Evolutionary conservation across 345 rosid genomes (phyloP).

Genomic region (Ceriops decandra): DNA sequence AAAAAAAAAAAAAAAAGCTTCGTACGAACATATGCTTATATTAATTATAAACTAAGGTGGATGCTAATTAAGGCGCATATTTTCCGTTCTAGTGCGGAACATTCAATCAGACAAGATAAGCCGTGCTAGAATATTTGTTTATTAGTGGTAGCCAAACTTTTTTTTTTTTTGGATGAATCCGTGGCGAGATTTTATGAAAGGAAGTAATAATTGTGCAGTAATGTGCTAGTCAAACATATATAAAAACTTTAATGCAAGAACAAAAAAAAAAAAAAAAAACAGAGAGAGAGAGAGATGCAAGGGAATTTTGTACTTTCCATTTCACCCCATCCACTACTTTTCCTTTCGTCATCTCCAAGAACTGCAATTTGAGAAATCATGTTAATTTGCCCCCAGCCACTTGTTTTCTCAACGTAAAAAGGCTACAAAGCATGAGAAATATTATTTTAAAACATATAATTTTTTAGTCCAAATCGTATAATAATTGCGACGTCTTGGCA

Average conservation of each 20-base stretch:
- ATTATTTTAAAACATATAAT: background rate
- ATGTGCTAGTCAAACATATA: background rate
- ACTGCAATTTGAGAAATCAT: conserved; percentile 7
- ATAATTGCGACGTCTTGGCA: too few relatives aligned
- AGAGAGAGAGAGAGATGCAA: background rate
- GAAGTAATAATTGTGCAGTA: too few relatives aligned
- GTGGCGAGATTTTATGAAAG: too few relatives aligned
- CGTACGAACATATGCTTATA: too few relatives aligned
- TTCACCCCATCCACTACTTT: conserved; percentile 21
- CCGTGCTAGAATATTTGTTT: background rate
- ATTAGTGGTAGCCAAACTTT: too few relatives aligned
- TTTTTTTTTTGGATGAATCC: too few relatives aligned
- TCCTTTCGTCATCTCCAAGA: conserved; percentile 8
- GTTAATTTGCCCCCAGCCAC: conserved; percentile 6
- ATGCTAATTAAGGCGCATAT: too few relatives aligned
- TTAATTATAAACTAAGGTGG: too few relatives aligned
- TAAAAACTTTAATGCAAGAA: background rate
- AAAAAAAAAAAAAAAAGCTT: too few relatives aligned
- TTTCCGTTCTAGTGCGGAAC: too few relatives aligned
- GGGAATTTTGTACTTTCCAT: background rate
- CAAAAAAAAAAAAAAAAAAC: background rate
- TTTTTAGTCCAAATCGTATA: background rate
- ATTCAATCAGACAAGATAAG: too few relatives aligned
- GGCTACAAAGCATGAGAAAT: background rate
- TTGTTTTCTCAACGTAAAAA: background rate